These are phyloP conservation scores for Salpingoeca rosetta DNA, from an alignment of 78 protist genomes.

Conservation along the genomic window DNA sequence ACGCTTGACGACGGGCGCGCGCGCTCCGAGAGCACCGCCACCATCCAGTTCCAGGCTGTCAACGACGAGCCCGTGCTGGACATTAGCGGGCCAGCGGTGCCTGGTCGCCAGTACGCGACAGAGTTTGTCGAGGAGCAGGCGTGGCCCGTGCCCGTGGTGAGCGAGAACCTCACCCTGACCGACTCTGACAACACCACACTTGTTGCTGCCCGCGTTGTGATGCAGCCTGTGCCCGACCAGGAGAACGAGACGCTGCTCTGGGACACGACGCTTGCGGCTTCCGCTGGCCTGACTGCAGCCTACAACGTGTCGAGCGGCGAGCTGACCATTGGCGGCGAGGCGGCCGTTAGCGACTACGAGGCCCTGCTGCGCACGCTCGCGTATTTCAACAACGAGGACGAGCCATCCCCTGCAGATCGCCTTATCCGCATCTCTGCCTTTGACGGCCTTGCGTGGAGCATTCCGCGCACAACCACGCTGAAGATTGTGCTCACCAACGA, in stretches of 20 bases:
- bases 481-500: background rate
- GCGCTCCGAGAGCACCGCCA: background rate
- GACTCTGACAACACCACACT: background rate
- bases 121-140: background rate
- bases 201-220: background rate
- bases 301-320: background rate
- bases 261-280: background rate
- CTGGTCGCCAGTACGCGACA: background rate
- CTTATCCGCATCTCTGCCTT: background rate
- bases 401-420: background rate
- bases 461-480: background rate
- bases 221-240: background rate
- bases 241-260: background rate
- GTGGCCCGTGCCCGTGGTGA: background rate
- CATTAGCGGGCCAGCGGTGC: background rate
- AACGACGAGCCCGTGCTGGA: background rate
- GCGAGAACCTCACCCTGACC: background rate
- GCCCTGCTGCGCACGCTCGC: background rate
- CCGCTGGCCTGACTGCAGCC: background rate
- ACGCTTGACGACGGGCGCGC: background rate
- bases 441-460: background rate
- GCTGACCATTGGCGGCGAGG: background rate
- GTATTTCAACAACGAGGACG: background rate
- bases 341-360: background rate
- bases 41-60: background rate